These are phyloP conservation scores for Tetracladium maxilliforme DNA, from an alignment of 2,329 filamentous ascomycete species.

Conservation along the genomic window DNA sequence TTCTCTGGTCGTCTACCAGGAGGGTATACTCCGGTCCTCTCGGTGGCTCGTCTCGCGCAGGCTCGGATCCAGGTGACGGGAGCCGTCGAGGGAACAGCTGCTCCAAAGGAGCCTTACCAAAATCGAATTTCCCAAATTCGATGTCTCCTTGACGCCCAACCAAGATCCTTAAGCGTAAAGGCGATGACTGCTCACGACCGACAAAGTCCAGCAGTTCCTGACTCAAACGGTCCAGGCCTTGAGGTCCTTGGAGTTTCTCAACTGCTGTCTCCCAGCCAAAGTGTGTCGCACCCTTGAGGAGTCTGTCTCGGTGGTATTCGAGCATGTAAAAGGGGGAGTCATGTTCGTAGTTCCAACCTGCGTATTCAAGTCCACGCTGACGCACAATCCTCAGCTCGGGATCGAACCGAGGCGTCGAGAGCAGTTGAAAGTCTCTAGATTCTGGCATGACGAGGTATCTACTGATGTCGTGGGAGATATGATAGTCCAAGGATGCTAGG, in stretches of 20 bases:
- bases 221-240: constrained; percentile 27
- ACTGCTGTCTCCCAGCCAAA: constrained; percentile 38
- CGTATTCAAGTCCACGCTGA: constrained; percentile 18
- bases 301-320: constrained; percentile 61
- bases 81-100: constrained; percentile 44
- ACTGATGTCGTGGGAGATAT: too few species aligned
- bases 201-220: constrained; percentile 7
- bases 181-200: constrained; percentile 13
- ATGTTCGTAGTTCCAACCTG: constrained; percentile 35
- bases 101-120: constrained; percentile 23
- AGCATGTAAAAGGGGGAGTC: constrained; percentile 65
- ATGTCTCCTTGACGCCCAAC: constrained; percentile 34
- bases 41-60: constrained; percentile 6
- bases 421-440: too few species aligned
- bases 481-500: too few species aligned
- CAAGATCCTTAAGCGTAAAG: constrained; percentile 37
- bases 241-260: constrained; percentile 24
- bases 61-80: constrained; percentile 22
- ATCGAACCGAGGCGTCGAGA: too few species aligned
- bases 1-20: constrained; percentile 34
- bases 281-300: constrained; percentile 46
- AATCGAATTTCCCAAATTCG: constrained; percentile 21
- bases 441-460: too few species aligned
- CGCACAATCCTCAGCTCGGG: too few species aligned
- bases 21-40: constrained; percentile 24